Base-by-base conservation (phyloP, 176 grass and related monocot genomes). In the Oryza glaberrima region DNA sequence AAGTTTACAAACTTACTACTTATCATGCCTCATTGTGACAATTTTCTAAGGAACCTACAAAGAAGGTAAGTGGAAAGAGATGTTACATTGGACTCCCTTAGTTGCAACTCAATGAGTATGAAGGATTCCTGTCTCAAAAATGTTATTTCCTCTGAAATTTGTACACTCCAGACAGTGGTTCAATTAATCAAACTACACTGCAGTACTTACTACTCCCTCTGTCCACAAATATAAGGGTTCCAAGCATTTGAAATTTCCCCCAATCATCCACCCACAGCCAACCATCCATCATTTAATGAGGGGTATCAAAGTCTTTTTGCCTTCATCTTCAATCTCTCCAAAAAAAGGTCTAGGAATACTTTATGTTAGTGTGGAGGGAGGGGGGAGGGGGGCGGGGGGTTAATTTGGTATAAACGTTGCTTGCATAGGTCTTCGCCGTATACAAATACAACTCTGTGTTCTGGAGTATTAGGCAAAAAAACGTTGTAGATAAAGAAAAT, bases 391-490 rank as follows among this genome's bases (percentile, higher is more conserved):
- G 6, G 36, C 4, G 36, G 36, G 36, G 36, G 6, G 36, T 38
- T 15, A 13, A 14, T 47, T 41, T 28, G 11, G 23, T 68, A 68
- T 19, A 83, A 46, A 38, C 23, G n/a, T 67, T 10, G 4, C 19
- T 16, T 25, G 20, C 15, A 76, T 67, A 17, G 0, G 2, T 60
- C 36, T 46, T 28, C 73, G 20, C 14, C 15, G 54, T 32, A 3
- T 28, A 70, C 26, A 56, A 41, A 43, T 11, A 25, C 40, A 65
- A 5, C 36, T 5, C 2, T 17, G 40, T 13, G 63, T 41, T 74
- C 69, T 69, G 30, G 30, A 32, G 30, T 32, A 77, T 69, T 22
- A 83, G 61, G 22, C 22, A 67, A 45, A 70, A 70, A 36, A 36
- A 2, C 2, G 61, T 34, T 14, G 5, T 25, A 4, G 19, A 56